Conservation (phyloP, 352 stramenopile genomes). For the Pythium aristosporum region DNA sequence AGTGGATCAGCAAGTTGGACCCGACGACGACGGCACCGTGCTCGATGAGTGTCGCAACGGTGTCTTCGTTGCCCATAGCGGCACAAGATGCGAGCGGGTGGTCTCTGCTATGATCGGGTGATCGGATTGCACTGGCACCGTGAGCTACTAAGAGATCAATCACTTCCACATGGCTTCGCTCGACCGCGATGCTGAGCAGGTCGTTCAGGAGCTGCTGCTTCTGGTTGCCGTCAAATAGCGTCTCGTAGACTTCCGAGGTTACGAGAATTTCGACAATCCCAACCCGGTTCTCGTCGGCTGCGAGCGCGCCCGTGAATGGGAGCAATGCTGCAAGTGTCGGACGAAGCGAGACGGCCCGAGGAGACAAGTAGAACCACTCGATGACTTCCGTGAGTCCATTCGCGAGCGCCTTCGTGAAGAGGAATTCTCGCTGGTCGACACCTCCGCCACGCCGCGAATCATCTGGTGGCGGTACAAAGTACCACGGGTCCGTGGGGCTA, state of each 20-base stretch:
- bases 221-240: background rate
- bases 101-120: background rate
- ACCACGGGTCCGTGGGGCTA: slow-evolving; percentile 15
- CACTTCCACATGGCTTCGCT: slow-evolving; percentile 8
- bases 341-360: background rate
- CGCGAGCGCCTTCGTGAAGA: slow-evolving; percentile 6
- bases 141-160: slow-evolving; percentile 13
- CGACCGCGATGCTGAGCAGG: slow-evolving; percentile 8
- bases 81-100: slow-evolving; percentile 11
- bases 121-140: slow-evolving; percentile 13
- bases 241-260: slow-evolving; percentile 6
- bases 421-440: slow-evolving; percentile 1
- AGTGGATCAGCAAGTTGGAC: slow-evolving; percentile 1
- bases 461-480: slow-evolving; percentile 2
- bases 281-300: slow-evolving; percentile 15
- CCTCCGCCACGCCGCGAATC: background rate
- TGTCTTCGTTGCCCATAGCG: slow-evolving; percentile 3
- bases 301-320: slow-evolving; percentile 5
- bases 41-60: background rate
- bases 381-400: slow-evolving; percentile 6
- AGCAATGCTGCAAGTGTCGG: slow-evolving; percentile 17
- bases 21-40: slow-evolving; percentile 11
- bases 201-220: slow-evolving; percentile 6
- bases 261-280: slow-evolving; percentile 15
- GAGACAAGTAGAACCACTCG: slow-evolving; percentile 17